These are phyloP conservation scores for Alternaria sp. DNA, from an alignment of 2,329 filamentous ascomycete genomes.

Conservation along the genomic window DNA sequence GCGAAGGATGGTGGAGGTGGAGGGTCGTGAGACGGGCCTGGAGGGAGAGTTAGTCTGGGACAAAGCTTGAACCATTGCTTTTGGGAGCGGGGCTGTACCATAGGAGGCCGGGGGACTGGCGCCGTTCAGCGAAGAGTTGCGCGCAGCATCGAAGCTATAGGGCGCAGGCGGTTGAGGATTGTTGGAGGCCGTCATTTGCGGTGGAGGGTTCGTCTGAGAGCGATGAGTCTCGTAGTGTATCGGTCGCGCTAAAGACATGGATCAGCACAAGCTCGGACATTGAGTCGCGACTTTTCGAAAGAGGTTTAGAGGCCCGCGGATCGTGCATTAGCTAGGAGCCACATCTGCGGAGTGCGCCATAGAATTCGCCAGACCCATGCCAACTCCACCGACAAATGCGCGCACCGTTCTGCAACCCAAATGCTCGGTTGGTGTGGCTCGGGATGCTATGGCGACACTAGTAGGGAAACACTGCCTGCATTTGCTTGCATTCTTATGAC, in stretches of 20 bases:
- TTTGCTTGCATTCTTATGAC: constrained; percentile 7
- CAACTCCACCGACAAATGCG: constrained; percentile 19
- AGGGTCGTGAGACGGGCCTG: constrained; percentile 50
- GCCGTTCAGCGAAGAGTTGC: constrained; percentile 56
- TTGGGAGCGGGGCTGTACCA: constrained; percentile 38
- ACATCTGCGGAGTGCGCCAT: constrained; percentile 37
- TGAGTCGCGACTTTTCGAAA: constrained; percentile 26
- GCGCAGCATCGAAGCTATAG: constrained; percentile 54
- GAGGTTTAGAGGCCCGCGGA: constrained; percentile 22
- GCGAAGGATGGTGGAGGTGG: constrained; percentile 55
- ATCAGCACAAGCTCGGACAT: constrained; percentile 24
- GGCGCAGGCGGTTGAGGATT: constrained; percentile 48
- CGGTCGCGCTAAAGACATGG: constrained; percentile 39
- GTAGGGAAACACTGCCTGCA: constrained; percentile 11
- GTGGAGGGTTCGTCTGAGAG: constrained; percentile 42
- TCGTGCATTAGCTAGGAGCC: constrained; percentile 40
- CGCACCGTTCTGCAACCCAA: constrained; percentile 13
- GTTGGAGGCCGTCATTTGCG: constrained; percentile 46
- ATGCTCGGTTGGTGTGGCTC: constrained; percentile 7
- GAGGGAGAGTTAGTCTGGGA: constrained; percentile 37
- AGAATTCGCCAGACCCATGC: constrained; percentile 30
- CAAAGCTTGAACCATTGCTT: constrained; percentile 17
- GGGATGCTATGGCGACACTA: constrained; percentile 8
- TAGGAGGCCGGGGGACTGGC: constrained; percentile 46
- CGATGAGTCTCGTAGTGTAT: constrained; percentile 38